Percentiles rank a stretch among this genome's conserved stretches.
Evolutionary conservation across 2,329 filamentous ascomycete species (phyloP).

Genomic region (Neophaeococcomyces mojaviensis): DNA sequence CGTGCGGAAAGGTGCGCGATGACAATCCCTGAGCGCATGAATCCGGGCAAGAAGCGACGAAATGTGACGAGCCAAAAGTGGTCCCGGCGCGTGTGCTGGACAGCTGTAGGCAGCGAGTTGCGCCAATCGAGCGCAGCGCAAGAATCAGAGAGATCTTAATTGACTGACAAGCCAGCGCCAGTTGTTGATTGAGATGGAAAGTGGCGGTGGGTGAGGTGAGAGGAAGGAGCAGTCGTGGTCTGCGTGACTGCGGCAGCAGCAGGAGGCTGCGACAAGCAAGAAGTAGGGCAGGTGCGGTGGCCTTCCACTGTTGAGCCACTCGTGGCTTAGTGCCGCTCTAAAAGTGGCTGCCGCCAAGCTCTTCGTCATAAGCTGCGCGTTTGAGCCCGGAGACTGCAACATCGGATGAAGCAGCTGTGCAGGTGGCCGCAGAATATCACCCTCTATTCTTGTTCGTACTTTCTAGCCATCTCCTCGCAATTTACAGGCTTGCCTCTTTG

Average conservation of each 20-base stretch:
- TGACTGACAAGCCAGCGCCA: no score
- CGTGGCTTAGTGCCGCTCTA: neutral
- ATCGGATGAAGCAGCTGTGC: neutral
- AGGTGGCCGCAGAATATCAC: neutral
- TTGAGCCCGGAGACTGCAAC: neutral
- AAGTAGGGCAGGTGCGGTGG: neutral
- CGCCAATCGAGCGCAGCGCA: no score
- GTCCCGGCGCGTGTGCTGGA: no score
- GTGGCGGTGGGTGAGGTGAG: no score
- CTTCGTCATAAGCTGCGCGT: conserved; percentile 2
- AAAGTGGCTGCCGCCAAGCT: neutral
- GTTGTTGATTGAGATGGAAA: no score
- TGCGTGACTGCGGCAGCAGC: neutral
- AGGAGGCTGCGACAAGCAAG: neutral
- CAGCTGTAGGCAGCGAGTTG: no score
- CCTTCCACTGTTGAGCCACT: neutral
- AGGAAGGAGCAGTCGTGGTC: no score
- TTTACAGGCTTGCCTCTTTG: neutral
- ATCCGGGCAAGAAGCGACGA: no score
- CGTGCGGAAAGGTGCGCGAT: neutral
- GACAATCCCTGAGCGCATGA: no score
- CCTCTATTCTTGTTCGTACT: neutral
- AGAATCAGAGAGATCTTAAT: no score
- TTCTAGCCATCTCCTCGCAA: neutral
- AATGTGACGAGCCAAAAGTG: no score